phyloP scores from a whole-genome alignment of 768 basidiomycete species.

The Boletus subcaerulescens region DNA sequence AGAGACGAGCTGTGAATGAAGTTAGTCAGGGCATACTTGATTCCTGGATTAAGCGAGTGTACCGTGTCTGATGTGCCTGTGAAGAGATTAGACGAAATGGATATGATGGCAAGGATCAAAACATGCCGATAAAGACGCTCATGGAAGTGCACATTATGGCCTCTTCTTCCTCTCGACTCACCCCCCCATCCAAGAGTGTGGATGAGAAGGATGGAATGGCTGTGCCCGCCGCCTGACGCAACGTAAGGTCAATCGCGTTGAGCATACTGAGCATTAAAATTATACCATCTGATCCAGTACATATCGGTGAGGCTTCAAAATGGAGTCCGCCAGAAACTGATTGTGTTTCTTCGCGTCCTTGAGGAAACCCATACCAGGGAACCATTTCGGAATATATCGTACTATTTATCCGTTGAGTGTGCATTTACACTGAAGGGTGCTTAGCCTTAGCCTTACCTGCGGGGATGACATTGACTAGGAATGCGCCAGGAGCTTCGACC shows the following conservation, averaged over 20 bases:
- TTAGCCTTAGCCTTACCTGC: constrained; percentile 4
- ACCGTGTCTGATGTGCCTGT: constrained; percentile 46
- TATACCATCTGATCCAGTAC: constrained; percentile 47
- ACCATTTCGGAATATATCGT: constrained; percentile 33
- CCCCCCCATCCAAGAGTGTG: constrained; percentile 8
- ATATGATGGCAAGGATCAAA: too few relatives aligned
- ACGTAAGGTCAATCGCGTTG: background rate
- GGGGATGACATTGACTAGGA: constrained; percentile 23
- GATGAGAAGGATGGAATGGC: constrained; percentile 20
- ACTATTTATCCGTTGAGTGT: constrained; percentile 16
- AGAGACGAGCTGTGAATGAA: constrained; percentile 10
- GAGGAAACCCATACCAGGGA: constrained; percentile 36
- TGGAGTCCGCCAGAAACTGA: constrained; percentile 33
- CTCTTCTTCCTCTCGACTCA: constrained; percentile 17
- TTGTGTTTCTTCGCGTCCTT: constrained; percentile 26
- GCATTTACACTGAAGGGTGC: background rate
- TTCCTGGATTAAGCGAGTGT: constrained; percentile 32
- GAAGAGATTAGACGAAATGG: background rate
- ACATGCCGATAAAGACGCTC: constrained; percentile 9
- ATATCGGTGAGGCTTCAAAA: constrained; percentile 43
- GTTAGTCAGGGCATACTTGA: constrained; percentile 25
- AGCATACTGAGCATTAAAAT: background rate
- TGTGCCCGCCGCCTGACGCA: constrained; percentile 12
- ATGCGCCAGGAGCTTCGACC: constrained; percentile 6
- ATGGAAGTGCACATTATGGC: constrained; percentile 17